Evolutionary conservation across 1,284 basidiomycete genomes (phyloP).

Genomic region (Melampsora larici-populina): DNA sequence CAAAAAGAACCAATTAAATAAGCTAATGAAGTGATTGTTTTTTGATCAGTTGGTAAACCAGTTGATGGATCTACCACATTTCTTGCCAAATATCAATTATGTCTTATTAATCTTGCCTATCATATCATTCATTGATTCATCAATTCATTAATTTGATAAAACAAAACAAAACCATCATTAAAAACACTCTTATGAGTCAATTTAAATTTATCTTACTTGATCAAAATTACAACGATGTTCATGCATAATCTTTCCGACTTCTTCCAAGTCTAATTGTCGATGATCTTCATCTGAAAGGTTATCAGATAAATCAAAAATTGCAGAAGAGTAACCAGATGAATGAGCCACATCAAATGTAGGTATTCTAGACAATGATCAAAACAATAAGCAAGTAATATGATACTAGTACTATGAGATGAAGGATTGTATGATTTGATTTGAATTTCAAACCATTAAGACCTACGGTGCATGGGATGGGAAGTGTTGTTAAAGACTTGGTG

Average conservation of each 20-base stretch:
- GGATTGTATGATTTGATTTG: no score
- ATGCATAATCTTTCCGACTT: slow-evolving; percentile 29
- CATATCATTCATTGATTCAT: no score
- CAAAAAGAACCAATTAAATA: no score
- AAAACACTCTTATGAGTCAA: no score
- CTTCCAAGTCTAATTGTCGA: slow-evolving; percentile 26
- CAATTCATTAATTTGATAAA: neutral
- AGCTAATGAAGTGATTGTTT: slow-evolving; percentile 26
- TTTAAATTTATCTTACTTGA: no score
- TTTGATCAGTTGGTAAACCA: slow-evolving; percentile 34
- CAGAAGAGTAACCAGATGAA: slow-evolving; percentile 10
- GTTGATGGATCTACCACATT: slow-evolving; percentile 74
- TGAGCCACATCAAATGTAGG: slow-evolving; percentile 36
- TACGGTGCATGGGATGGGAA: no score
- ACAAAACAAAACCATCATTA: no score
- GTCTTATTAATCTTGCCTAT: slow-evolving; percentile 72
- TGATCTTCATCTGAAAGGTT: slow-evolving; percentile 20
- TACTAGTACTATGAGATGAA: neutral
- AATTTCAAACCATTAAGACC: no score
- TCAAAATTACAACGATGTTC: slow-evolving; percentile 30
- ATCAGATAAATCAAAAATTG: slow-evolving; percentile 9
- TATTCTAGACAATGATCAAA: slow-evolving; percentile 5
- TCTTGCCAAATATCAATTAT: slow-evolving; percentile 74
- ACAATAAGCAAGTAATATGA: neutral
- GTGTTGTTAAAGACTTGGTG: no score